Base-by-base conservation (phyloP, 2,329 filamentous ascomycete genomes). In the Scorias spongiosa region DNA sequence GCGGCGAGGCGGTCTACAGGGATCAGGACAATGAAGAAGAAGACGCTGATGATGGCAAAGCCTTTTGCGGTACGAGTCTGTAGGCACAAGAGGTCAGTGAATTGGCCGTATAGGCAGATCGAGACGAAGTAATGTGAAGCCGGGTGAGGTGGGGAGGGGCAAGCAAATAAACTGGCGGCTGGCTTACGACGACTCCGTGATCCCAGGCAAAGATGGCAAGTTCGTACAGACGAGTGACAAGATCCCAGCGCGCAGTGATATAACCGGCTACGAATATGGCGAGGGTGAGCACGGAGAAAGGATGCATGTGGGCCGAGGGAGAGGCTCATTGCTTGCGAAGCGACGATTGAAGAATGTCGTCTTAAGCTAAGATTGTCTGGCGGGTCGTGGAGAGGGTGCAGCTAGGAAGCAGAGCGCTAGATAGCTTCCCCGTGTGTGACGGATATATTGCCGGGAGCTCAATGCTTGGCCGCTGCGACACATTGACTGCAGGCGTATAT, bases 251-350 rank as follows among this genome's bases (percentile, higher is more conserved):
- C 62, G 91, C 91, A 68, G 91, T 98, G 65, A 89, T 96, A 75
- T 98, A 98, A 66, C 91, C 91, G 70, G 91, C 89, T 75, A 96
- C 83, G 72, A 98, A 98, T 71, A 98, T 95, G 69, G 84, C 87
- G 69, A 94, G 80, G 60, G 88, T 93, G 66, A 95, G 77, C 65
- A 89, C 72, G 51, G 89, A 96, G 72, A 96, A 95, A 60, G 88
- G 86, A 86, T 95, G 88, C 89, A 96, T 96, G 74, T 28, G 40
- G 26, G 15, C 40, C n/a, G 9, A n/a, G n/a, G 9, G 9, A 32
- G 29, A n/a, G n/a, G 11, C 11, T 36, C 32, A 36, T 36, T 12
- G 32, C 32, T 36, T 9, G 32, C 20, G 7, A 7, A 26, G 20
- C 20, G 20, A 26, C 20, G 20, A 26, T 26, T 26, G 20, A 26